Base-by-base conservation (phyloP, 495 filamentous ascomycete species). In the Staphylotrichum longicolle region DNA sequence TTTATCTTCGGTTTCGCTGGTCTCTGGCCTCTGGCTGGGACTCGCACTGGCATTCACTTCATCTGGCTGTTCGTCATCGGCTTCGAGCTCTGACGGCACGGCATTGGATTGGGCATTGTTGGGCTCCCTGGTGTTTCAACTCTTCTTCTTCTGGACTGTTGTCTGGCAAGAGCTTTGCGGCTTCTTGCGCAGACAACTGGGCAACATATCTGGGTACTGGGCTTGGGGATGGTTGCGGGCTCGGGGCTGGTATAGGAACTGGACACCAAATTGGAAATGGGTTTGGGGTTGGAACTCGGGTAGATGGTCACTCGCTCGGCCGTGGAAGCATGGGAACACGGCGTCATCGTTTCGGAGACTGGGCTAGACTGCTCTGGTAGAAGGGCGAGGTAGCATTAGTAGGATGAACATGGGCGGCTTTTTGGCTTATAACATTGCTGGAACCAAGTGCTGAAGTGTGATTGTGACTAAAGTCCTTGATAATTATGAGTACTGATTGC, bases 31-130 rank as follows among this genome's bases (percentile, higher is more conserved):
- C 54, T 63, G 45, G 60, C 11, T 67, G 39, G 63, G 49, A 1
- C 37, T 70, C 33, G 61, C 58, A 7, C 58, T 71, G 15, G 51
- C 63, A n/a, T 68, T 60, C 35, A 58, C 58, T 30, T 57, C 57
- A 37, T 54, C 63, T 57, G 40, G 40, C 33, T 55, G 37, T 10
- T 52, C 61, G 11, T 47, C 55, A 15, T 30, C 44, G 44, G 40
- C 57, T 30, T 60, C 50, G 14, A 58, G 51, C 30, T 51, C 45
- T 41, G 58, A 58, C 37, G 55, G 59, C 45, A 46, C 14, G 35
- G 63, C 42, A 41, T 46, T 64, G 33, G 69, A 69, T 51, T 69
- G 66, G 69, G 12, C 47, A 32, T 51, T 71, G 44, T 15, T 71
- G 51, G 61, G 63, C 5, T 63, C 64, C 41, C 48, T 71, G 47